Percentiles rank a stretch among this genome's conserved stretches.
These are phyloP conservation scores for Huntiella abstrusa DNA, from an alignment of 2,329 filamentous ascomycete species.

Conservation along the genomic window DNA sequence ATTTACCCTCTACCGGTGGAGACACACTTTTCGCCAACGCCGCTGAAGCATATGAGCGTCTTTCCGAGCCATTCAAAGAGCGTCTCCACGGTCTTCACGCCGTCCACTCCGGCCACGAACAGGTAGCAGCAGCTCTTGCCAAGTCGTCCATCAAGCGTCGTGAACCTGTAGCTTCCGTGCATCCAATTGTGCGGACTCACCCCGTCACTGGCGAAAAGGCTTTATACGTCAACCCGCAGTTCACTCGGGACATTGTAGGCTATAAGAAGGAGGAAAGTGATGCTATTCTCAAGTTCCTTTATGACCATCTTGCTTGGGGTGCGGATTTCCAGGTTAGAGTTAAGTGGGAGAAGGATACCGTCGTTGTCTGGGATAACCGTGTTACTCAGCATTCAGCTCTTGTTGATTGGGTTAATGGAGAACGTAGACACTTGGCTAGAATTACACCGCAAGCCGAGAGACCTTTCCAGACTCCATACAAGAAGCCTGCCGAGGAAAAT, in stretches of 20 bases:
- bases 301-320: slow-evolving; percentile 28
- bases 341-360: slow-evolving; percentile 61
- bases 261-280: slow-evolving; percentile 79
- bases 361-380: slow-evolving; percentile 76
- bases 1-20: slow-evolving; percentile 60
- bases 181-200: slow-evolving; percentile 67
- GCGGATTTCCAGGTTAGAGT: slow-evolving; percentile 42
- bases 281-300: slow-evolving; percentile 52
- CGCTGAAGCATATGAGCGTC: slow-evolving; percentile 60
- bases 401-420: slow-evolving; percentile 64
- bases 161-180: slow-evolving; percentile 54
- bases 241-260: slow-evolving; percentile 64
- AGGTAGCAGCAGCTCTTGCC: slow-evolving; percentile 49
- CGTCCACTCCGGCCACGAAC: slow-evolving; percentile 66
- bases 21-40: slow-evolving; percentile 72
- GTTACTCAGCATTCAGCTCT: slow-evolving; percentile 63
- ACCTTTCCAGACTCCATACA: slow-evolving; percentile 22
- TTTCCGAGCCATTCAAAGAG: slow-evolving; percentile 63
- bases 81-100: slow-evolving; percentile 64
- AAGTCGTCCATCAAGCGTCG: slow-evolving; percentile 53
- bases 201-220: slow-evolving; percentile 71
- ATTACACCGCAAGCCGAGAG: slow-evolving; percentile 69
- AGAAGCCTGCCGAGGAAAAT: slow-evolving; percentile 1
- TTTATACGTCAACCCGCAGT: slow-evolving; percentile 66
- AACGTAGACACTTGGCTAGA: slow-evolving; percentile 59